phyloP scores from a whole-genome alignment of 2,329 filamentous ascomycete genomes.

The Pyrenochaeta sp. region DNA sequence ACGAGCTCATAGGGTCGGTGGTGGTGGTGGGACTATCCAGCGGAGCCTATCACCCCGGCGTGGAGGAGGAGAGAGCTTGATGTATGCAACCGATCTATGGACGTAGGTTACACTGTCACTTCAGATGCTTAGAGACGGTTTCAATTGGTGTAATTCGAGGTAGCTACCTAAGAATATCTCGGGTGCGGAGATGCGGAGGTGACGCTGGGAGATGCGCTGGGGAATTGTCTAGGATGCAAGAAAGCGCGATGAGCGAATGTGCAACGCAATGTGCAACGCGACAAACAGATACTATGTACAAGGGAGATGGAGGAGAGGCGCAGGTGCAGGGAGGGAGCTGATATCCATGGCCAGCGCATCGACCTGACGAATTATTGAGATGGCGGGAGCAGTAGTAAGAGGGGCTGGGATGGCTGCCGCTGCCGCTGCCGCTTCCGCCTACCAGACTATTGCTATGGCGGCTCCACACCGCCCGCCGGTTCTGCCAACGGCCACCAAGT shows the following conservation, averaged over 20 bases:
- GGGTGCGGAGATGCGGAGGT: conserved; percentile 17
- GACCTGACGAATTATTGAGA: conserved; percentile 14
- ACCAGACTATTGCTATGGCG: too few relatives aligned
- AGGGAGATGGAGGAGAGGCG: conserved; percentile 17
- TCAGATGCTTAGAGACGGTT: conserved; percentile 19
- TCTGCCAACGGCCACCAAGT: neutral
- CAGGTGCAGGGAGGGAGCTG: conserved; percentile 9
- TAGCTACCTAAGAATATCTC: conserved; percentile 31
- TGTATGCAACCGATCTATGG: conserved; percentile 9
- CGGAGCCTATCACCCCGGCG: conserved; percentile 21
- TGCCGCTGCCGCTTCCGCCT: neutral
- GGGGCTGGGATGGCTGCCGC: neutral
- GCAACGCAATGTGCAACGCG: conserved; percentile 4
- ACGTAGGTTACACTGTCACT: conserved; percentile 30
- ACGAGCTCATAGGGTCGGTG: conserved; percentile 28
- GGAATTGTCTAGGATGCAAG: conserved; percentile 5
- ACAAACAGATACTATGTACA: conserved; percentile 27
- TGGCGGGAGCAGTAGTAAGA: conserved; percentile 11
- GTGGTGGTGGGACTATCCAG: conserved; percentile 10
- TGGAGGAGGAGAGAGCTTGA: conserved; percentile 16
- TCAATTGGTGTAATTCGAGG: conserved; percentile 23
- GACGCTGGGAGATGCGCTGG: conserved; percentile 15
- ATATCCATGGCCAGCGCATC: conserved; percentile 32
- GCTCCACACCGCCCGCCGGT: neutral
- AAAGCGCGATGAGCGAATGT: conserved; percentile 13